Percentiles rank a stretch among this genome's conserved stretches.
Conservation (phyloP, 2,329 filamentous ascomycete species). For the Pestalotiopsis sp. region DNA sequence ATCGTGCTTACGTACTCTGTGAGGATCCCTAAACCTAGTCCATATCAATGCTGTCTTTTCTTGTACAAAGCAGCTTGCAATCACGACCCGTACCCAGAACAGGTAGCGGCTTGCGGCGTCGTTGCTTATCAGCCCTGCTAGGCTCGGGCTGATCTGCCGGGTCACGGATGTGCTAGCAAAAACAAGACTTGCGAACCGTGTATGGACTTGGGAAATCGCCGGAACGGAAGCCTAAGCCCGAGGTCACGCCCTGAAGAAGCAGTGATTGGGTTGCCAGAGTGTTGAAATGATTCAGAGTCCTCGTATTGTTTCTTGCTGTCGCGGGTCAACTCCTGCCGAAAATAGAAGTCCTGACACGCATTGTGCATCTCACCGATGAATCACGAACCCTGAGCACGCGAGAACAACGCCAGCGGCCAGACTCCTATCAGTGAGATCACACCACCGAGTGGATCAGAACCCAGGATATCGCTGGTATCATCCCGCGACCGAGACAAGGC, state of each 20-base stretch:
- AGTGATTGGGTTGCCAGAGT: no score
- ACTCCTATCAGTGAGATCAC: neutral
- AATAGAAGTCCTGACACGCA: neutral
- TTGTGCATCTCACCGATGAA: neutral
- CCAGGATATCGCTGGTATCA: neutral
- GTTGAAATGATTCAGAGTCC: no score
- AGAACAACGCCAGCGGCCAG: neutral
- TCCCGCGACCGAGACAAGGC: neutral
- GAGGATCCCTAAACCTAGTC: no score
- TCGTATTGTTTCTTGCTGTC: neutral
- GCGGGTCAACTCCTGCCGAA: neutral
- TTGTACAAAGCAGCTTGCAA: no score
- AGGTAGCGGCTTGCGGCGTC: neutral
- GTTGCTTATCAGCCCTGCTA: constrained; percentile 5
- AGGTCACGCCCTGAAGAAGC: no score
- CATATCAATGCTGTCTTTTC: no score
- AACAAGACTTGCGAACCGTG: neutral
- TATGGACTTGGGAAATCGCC: no score
- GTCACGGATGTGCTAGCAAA: neutral
- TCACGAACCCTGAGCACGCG: neutral
- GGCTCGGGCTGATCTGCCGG: neutral
- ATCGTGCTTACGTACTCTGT: neutral
- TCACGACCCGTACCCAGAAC: no score
- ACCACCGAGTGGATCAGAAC: neutral
- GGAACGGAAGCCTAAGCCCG: no score